Evolutionary conservation across 2,329 filamentous ascomycete species (phyloP).

Genomic region (Claviceps fusiformis): DNA sequence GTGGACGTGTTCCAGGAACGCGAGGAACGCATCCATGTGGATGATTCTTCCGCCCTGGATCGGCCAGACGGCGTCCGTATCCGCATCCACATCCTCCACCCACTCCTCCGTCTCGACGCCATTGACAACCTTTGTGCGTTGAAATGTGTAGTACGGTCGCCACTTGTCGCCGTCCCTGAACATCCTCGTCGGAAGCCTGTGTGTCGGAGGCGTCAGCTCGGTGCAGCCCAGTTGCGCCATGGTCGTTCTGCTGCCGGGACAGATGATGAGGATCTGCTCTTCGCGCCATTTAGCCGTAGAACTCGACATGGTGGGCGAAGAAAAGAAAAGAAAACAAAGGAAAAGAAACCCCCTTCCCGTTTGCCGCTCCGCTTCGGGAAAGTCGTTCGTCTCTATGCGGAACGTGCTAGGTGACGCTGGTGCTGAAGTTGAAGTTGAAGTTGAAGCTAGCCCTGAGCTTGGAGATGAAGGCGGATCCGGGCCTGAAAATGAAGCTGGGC

Average conservation of each 20-base stretch:
- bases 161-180: slow-evolving; percentile 74
- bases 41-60: slow-evolving; percentile 68
- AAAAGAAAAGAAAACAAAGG: background rate
- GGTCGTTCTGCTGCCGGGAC: slow-evolving; percentile 76
- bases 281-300: slow-evolving; percentile 48
- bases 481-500: too few species aligned
- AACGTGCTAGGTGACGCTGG: background rate
- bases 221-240: slow-evolving; percentile 81
- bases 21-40: slow-evolving; percentile 87
- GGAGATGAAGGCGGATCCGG: too few species aligned
- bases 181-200: slow-evolving; percentile 86
- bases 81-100: slow-evolving; percentile 78
- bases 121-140: slow-evolving; percentile 39
- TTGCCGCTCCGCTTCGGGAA: background rate
- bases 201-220: slow-evolving; percentile 80
- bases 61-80: slow-evolving; percentile 83
- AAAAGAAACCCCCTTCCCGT: background rate
- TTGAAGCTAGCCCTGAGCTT: background rate
- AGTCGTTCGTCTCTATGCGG: background rate
- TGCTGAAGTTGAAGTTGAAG: too few species aligned
- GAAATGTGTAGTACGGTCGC: slow-evolving; percentile 64
- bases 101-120: slow-evolving; percentile 50
- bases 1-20: slow-evolving; percentile 85
- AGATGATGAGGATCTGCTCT: slow-evolving; percentile 56
- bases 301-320: slow-evolving; percentile 33